Conservation (phyloP, 1,284 basidiomycete genomes). For the Jaminaea rosea region DNA sequence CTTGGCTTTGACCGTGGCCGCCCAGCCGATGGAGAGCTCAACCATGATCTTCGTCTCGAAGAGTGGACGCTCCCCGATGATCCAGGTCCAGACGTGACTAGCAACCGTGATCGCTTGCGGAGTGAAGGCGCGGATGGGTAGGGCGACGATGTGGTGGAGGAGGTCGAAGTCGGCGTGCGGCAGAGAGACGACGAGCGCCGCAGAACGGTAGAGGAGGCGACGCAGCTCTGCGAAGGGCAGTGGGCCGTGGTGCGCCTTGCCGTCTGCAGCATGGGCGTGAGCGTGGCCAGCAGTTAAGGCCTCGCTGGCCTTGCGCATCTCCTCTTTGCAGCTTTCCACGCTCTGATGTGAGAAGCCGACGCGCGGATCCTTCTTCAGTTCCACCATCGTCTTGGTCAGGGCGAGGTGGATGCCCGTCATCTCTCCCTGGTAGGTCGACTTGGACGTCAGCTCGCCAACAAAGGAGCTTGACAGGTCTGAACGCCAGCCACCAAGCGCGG, state of each 20-base stretch:
- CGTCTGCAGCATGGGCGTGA: background rate
- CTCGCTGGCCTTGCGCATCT: slow-evolving; percentile 61
- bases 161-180: slow-evolving; percentile 66
- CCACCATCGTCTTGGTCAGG: slow-evolving; percentile 50
- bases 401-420: slow-evolving; percentile 68
- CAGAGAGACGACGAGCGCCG: slow-evolving; percentile 50
- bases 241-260: background rate
- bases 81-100: slow-evolving; percentile 93
- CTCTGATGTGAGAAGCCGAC: slow-evolving; percentile 55
- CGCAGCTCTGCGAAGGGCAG: slow-evolving; percentile 59
- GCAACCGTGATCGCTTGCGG: slow-evolving; percentile 76
- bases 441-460: slow-evolving; percentile 34
- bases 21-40: slow-evolving; percentile 81
- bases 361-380: slow-evolving; percentile 58
- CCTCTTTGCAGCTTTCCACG: slow-evolving; percentile 60
- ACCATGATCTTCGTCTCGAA: slow-evolving; percentile 68
- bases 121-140: slow-evolving; percentile 83
- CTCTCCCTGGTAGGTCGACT: slow-evolving; percentile 56
- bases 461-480: slow-evolving; percentile 41
- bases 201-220: slow-evolving; percentile 76
- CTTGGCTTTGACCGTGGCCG: slow-evolving; percentile 69
- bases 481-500: slow-evolving; percentile 44
- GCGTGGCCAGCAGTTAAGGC: slow-evolving; percentile 45
- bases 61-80: slow-evolving; percentile 76
- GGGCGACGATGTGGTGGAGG: slow-evolving; percentile 72